phyloP scores from a whole-genome alignment of 176 grass and related monocot genomes.

The Tuctoria greenei region DNA sequence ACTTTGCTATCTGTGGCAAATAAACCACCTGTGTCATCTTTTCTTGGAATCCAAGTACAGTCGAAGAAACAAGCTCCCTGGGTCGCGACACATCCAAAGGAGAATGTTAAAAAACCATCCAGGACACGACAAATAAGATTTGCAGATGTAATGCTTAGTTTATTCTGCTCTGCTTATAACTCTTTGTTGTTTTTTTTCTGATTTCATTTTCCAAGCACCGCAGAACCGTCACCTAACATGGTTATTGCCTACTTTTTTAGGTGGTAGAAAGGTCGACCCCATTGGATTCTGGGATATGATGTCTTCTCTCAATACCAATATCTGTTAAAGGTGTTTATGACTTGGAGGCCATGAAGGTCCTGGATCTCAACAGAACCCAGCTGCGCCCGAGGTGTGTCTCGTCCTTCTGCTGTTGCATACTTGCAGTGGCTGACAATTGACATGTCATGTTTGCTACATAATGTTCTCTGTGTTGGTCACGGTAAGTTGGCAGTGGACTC shows the following conservation, averaged over 20 bases:
- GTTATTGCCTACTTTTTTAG: slow-evolving; percentile 37
- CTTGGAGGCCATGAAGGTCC: background rate
- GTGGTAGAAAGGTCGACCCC: slow-evolving; percentile 56
- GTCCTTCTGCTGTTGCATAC: background rate
- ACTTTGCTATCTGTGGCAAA: slow-evolving; percentile 75
- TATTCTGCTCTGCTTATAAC: background rate
- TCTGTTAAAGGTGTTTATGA: slow-evolving; percentile 5
- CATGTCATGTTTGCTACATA: slow-evolving; percentile 14
- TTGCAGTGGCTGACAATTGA: background rate
- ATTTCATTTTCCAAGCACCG: background rate
- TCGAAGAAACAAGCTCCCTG: slow-evolving; percentile 63
- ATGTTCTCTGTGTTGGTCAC: slow-evolving; percentile 24
- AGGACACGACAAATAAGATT: slow-evolving; percentile 62
- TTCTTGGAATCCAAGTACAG: slow-evolving; percentile 91
- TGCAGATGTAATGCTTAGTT: slow-evolving; percentile 64
- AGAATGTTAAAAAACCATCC: slow-evolving; percentile 48
- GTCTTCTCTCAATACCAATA: slow-evolving; percentile 9
- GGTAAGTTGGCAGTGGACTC: slow-evolving; percentile 7
- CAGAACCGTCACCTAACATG: slow-evolving; percentile 9
- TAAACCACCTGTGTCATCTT: slow-evolving; percentile 53
- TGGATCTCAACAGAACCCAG: background rate
- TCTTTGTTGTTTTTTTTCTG: slow-evolving; percentile 6
- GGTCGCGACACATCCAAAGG: slow-evolving; percentile 35
- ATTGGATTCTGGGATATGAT: slow-evolving; percentile 55
- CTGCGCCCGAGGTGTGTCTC: background rate